phyloP scores from a whole-genome alignment of 106 monocot species.

The Xerophyta viscosa region DNA sequence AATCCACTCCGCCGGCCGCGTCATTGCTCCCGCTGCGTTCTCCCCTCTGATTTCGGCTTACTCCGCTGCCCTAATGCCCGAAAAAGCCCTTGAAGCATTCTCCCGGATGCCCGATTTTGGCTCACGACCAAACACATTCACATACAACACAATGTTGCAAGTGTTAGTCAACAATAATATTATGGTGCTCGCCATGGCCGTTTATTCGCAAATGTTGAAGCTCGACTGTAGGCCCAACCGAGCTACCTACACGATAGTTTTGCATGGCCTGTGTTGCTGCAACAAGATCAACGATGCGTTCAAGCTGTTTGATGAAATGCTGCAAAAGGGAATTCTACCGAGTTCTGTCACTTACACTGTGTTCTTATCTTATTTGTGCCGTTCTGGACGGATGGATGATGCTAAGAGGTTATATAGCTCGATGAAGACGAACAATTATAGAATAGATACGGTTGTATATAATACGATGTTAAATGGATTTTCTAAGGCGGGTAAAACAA shows the following conservation, averaged over 20 bases:
- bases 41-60: slow-evolving; percentile 42
- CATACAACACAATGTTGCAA: slow-evolving; percentile 55
- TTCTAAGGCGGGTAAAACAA: slow-evolving; percentile 39
- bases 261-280: slow-evolving; percentile 49
- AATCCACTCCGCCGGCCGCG: slow-evolving; percentile 2
- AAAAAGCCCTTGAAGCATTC: slow-evolving; percentile 50
- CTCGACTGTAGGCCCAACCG: slow-evolving; percentile 42
- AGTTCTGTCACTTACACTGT: slow-evolving; percentile 43
- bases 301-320: slow-evolving; percentile 84
- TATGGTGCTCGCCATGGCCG: slow-evolving; percentile 43
- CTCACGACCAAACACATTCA: slow-evolving; percentile 42
- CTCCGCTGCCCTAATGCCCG: slow-evolving; percentile 16
- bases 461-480: slow-evolving; percentile 46
- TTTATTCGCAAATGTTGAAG: slow-evolving; percentile 66
- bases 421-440: slow-evolving; percentile 33
- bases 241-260: slow-evolving; percentile 51
- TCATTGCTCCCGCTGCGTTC: slow-evolving; percentile 24
- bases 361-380: slow-evolving; percentile 40
- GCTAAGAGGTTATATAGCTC: slow-evolving; percentile 28
- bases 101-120: slow-evolving; percentile 53
- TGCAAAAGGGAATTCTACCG: slow-evolving; percentile 29
- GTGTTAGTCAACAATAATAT: slow-evolving; percentile 40
- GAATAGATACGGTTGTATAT: slow-evolving; percentile 25
- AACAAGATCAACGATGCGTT: slow-evolving; percentile 43
- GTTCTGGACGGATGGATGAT: slow-evolving; percentile 29